A percentile compares a stretch with the other conserved stretches of the same genome.
Evolutionary conservation across 2,329 filamentous ascomycete species (phyloP).

Genomic region (Aspergillus melleus): DNA sequence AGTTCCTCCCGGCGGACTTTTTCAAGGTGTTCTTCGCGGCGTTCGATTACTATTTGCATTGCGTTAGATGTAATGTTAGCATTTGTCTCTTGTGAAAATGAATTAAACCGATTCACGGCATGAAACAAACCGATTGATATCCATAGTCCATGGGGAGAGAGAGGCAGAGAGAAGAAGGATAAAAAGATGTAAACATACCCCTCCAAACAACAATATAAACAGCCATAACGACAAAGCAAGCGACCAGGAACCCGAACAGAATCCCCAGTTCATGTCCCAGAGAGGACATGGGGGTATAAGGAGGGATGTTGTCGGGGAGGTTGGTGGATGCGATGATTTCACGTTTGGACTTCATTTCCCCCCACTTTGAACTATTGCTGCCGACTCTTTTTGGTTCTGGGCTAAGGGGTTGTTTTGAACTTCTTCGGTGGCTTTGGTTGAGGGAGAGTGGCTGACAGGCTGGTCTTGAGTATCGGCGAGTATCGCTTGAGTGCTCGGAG

Average conservation of each 20-base stretch:
- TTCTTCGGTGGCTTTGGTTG: too few species aligned
- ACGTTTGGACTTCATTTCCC: too few species aligned
- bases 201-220: constrained; percentile 38
- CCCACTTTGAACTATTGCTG: too few species aligned
- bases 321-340: background rate
- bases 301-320: constrained; percentile 19
- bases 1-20: constrained; percentile 7
- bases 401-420: too few species aligned
- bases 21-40: constrained; percentile 30
- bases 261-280: constrained; percentile 40
- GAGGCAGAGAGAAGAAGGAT: background rate
- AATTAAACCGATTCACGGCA: too few species aligned
- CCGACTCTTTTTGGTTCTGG: too few species aligned
- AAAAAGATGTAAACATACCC: constrained; percentile 20
- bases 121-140: too few species aligned
- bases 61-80: background rate
- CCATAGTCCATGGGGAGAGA: too few species aligned
- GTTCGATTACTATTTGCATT: constrained; percentile 20
- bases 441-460: too few species aligned
- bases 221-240: constrained; percentile 33
- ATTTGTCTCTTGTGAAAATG: too few species aligned
- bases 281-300: constrained; percentile 31
- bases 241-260: constrained; percentile 40
- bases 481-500: too few species aligned
- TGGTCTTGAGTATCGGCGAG: too few species aligned